These are phyloP conservation scores for Raphidocelis subcapitata DNA, from an alignment of 139 green algal species.

Conservation along the genomic window DNA sequence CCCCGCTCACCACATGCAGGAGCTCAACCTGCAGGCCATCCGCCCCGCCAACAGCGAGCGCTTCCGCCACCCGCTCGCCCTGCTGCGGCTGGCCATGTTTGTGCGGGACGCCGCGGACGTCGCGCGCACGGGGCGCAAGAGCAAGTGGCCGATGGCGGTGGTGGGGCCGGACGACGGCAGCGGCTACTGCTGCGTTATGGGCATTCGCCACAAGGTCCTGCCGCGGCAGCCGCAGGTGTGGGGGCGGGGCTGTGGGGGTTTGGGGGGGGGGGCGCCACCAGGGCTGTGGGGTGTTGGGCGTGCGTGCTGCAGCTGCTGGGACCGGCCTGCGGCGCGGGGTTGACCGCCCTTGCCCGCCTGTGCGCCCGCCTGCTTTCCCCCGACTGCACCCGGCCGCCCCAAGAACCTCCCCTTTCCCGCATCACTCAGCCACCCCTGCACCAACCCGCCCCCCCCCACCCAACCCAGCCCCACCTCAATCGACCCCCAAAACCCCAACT, in stretches of 20 bases:
- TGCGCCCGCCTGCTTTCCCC: too few species aligned
- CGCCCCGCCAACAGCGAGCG: conserved; percentile 36
- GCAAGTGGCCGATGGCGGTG: conserved; percentile 22
- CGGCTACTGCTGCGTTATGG: conserved; percentile 23
- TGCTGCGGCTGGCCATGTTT: conserved; percentile 53
- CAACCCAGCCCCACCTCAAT: too few species aligned
- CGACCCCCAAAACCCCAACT: too few species aligned
- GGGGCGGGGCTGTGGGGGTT: too few species aligned
- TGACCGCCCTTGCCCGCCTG: too few species aligned
- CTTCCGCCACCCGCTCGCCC: conserved; percentile 45
- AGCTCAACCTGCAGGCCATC: conserved; percentile 11
- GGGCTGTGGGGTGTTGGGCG: neutral
- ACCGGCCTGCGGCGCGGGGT: neutral
- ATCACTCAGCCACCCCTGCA: too few species aligned
- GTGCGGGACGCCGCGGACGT: conserved; percentile 42
- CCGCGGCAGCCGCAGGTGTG: conserved; percentile 4
- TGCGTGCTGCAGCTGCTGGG: neutral
- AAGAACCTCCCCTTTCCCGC: too few species aligned
- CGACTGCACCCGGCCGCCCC: too few species aligned
- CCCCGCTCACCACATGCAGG: conserved; percentile 27
- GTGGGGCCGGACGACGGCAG: conserved; percentile 16
- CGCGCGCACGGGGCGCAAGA: neutral
- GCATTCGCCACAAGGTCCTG: conserved; percentile 11
- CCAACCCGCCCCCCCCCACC: too few species aligned
- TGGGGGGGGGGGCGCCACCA: too few species aligned